Evolutionary conservation across 2,329 filamentous ascomycete species (phyloP).

Genomic region (Aurifilum marmelostoma): DNA sequence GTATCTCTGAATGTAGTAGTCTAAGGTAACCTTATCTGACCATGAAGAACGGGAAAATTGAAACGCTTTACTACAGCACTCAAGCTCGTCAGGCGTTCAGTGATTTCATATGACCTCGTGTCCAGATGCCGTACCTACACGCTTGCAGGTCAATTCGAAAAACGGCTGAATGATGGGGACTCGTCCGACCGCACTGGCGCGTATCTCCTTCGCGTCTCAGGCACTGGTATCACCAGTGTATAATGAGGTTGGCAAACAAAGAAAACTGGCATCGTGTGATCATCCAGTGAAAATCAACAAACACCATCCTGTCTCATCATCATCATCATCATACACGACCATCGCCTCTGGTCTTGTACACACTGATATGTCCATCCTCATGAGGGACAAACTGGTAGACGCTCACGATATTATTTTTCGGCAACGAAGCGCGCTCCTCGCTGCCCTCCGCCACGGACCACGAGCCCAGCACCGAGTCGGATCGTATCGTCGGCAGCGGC

Average conservation of each 20-base stretch:
- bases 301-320: too few species aligned
- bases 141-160: not conserved
- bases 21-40: not conserved
- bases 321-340: constrained; percentile 1
- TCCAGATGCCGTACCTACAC: not conserved
- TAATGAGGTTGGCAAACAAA: not conserved
- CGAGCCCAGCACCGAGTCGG: constrained; percentile 25
- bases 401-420: constrained; percentile 17
- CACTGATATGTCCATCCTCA: constrained; percentile 30
- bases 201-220: not conserved
- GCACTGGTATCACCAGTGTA: not conserved
- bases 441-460: constrained; percentile 1
- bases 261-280: not conserved
- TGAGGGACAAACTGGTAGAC: constrained; percentile 30
- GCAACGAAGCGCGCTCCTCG: not conserved
- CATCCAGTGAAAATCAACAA: not conserved
- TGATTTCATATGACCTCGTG: not conserved
- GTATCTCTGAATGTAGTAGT: not conserved
- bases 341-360: constrained; percentile 25
- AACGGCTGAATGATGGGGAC: not conserved
- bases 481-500: constrained; percentile 24
- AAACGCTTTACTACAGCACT: not conserved
- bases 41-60: not conserved
- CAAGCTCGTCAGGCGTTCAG: not conserved
- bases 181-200: not conserved